Base-by-base conservation (phyloP, 164 flowering plant species). In the Magnolia officinalis region DNA sequence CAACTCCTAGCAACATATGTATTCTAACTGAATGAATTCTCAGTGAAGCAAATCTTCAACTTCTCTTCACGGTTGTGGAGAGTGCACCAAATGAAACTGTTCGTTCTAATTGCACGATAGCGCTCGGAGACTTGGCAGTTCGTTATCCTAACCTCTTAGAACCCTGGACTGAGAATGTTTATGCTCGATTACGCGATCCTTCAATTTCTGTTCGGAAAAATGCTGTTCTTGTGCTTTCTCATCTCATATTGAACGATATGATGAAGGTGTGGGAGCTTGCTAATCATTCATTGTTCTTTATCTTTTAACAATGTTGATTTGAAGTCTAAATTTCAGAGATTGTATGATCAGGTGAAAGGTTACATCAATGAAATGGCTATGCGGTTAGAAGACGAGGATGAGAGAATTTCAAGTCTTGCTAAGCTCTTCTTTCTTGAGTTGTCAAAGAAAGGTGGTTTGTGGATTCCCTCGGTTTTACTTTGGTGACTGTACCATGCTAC, bases 151-250 rank as follows among this genome's bases (percentile, higher is more conserved):
- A 96, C 85, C 83, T 96, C 23, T 86, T 96, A 78, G 99, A 96
- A 72, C 99, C 99, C 19, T 96, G 99, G 99, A 94, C 98, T 23
- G 99, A 96, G 81, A 89, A 94, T 80, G 89, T 94, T n/a, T 96
- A 96, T 86, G 90, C 89, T 51, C 90, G 99, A 70, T 82, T 96
- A 74, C 81, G 87, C 26, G 99, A 96, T 84, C 85, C 92, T 69
- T 90, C 95, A 49, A 82, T 79, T 71, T 84, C 96, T 82, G 99
- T 94, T 74, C 79, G 99, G 79, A 96, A 92, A 84, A 94, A 92
- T 90, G 98, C 97, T 67, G 98, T 96, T 29, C 78, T 94, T 85
- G 98, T 96, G 86, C 97, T 96, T 83, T 96, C 99, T 63, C 99
- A 96, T 84, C 97, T 94, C 74, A 96, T 96, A 76, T 78, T 96